A percentile compares a stretch with the other conserved stretches of the same genome.
Conservation (phyloP, 2,329 filamentous ascomycete genomes). For the Sphaerulina populicola region DNA sequence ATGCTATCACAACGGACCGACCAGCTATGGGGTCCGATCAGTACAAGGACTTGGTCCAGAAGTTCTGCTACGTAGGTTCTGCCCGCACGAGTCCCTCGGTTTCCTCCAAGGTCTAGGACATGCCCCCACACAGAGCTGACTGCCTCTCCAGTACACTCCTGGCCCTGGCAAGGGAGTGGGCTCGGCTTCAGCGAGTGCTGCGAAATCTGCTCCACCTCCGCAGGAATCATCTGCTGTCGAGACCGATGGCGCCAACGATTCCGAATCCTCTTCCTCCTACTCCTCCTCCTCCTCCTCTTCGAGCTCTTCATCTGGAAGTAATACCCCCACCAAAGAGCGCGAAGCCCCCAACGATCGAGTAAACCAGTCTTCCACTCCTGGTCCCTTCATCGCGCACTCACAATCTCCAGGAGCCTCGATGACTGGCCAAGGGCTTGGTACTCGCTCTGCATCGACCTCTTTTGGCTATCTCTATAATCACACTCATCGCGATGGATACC, state of each 20-base stretch:
- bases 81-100: conserved; percentile 29
- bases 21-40: conserved; percentile 74
- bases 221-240: conserved; percentile 8
- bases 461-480: conserved; percentile 33
- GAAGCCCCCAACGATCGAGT: conserved; percentile 26
- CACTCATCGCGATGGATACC: conserved; percentile 29
- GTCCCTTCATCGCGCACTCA: conserved; percentile 28
- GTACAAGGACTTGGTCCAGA: conserved; percentile 94
- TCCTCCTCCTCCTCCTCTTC: conserved; percentile 22
- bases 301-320: conserved; percentile 21
- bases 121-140: conserved; percentile 26
- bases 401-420: conserved; percentile 27
- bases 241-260: conserved; percentile 11
- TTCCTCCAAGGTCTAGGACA: conserved; percentile 20
- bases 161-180: conserved; percentile 25
- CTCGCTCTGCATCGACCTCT: conserved; percentile 26
- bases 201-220: conserved; percentile 4
- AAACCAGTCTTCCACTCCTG: conserved; percentile 16
- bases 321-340: conserved; percentile 23
- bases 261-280: conserved; percentile 13
- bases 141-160: conserved; percentile 31
- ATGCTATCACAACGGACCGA: conserved; percentile 52
- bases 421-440: conserved; percentile 22
- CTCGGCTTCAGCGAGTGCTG: conserved; percentile 13
- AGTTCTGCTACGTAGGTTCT: conserved; percentile 98